phyloP scores from a whole-genome alignment of 192 early-diverging fungal genomes.

The Backusella mclennaniae region DNA sequence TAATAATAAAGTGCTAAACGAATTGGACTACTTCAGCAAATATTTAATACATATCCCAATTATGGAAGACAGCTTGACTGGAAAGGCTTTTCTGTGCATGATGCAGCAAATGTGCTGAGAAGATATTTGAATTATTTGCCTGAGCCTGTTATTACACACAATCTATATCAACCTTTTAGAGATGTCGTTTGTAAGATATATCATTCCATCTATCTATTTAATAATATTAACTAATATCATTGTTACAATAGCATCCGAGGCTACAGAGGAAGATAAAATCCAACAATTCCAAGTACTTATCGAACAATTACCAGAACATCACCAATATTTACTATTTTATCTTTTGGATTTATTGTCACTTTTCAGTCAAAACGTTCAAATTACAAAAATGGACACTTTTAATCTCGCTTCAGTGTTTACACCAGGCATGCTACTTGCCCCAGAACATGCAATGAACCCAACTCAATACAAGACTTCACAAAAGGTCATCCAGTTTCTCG shows the following conservation, averaged over 20 bases:
- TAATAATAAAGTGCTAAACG: conserved; percentile 56
- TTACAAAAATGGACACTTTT: conserved; percentile 66
- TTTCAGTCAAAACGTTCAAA: conserved; percentile 44
- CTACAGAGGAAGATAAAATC: conserved; percentile 30
- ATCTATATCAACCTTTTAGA: conserved; percentile 63
- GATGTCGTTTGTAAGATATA: conserved; percentile 49
- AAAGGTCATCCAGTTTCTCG: conserved; percentile 69
- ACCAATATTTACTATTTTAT: conserved; percentile 68
- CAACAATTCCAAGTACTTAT: conserved; percentile 56
- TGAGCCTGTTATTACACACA: conserved; percentile 65
- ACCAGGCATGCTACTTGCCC: conserved; percentile 70
- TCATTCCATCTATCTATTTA: no score
- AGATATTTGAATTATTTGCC: conserved; percentile 71
- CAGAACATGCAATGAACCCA: conserved; percentile 64
- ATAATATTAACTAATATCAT: background rate
- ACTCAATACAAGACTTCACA: conserved; percentile 70
- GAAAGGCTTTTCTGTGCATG: conserved; percentile 72
- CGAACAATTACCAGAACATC: conserved; percentile 46
- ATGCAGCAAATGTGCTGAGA: conserved; percentile 70
- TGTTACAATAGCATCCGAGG: conserved; percentile 15
- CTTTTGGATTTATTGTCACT: conserved; percentile 61
- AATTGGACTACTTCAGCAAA: conserved; percentile 62
- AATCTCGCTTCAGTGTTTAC: conserved; percentile 75
- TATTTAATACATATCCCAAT: conserved; percentile 61
- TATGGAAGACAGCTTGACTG: conserved; percentile 67